A percentile compares a stretch with the other conserved stretches of the same genome.
phyloP scores from a whole-genome alignment of 257 asterid genomes.

The Rauvolfia tetraphylla region DNA sequence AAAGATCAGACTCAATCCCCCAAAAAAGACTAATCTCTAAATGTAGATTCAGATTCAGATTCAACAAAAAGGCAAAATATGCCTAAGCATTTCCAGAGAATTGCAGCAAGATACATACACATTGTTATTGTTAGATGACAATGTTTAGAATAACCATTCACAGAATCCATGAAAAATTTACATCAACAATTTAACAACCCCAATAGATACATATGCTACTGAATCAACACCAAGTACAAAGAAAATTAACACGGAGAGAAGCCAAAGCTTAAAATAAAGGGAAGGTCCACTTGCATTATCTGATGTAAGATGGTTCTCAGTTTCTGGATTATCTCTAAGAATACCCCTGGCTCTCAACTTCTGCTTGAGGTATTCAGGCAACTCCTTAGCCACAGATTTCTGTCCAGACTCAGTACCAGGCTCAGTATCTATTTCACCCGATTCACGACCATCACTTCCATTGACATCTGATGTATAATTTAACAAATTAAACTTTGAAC shows the following conservation, averaged over 20 bases:
- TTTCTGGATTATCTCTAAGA: conserved; percentile 47
- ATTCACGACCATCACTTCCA: conserved; percentile 33
- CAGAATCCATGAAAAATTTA: neutral
- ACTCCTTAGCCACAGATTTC: conserved; percentile 40
- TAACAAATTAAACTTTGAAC: conserved; percentile 12
- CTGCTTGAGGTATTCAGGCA: conserved; percentile 91
- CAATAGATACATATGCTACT: neutral
- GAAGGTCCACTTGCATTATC: conserved; percentile 43
- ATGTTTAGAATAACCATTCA: neutral
- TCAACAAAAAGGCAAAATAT: neutral
- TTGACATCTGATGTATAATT: conserved; percentile 30
- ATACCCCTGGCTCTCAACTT: conserved; percentile 93
- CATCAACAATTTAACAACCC: neutral
- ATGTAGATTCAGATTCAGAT: neutral
- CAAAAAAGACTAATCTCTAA: too few relatives aligned
- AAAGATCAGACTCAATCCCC: neutral
- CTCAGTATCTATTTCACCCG: conserved; percentile 37
- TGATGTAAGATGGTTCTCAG: conserved; percentile 26
- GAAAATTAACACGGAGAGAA: conserved; percentile 9
- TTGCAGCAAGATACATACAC: neutral
- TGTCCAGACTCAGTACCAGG: conserved; percentile 41
- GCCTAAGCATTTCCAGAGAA: neutral
- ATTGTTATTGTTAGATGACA: neutral
- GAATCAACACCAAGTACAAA: conserved; percentile 2
- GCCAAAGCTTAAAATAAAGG: conserved; percentile 1